Percentiles rank a stretch among this genome's conserved stretches.
Evolutionary conservation across 2,329 filamentous ascomycete genomes (phyloP).

Genomic region (Pseudogymnoascus sp.): DNA sequence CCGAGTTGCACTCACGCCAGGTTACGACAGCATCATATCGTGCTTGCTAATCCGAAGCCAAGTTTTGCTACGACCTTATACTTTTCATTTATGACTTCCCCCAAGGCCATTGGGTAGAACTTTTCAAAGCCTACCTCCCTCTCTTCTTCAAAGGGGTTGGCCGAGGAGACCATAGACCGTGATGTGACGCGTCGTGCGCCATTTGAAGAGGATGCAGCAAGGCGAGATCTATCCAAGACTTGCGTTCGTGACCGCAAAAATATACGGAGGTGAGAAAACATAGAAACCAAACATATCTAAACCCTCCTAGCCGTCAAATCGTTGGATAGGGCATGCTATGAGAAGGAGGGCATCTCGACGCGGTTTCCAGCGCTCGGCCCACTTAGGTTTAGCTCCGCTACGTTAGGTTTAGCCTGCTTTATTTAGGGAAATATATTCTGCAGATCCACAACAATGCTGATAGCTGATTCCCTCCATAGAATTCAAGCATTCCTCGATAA

Average conservation of each 20-base stretch:
- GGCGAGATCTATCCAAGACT: conserved; percentile 17
- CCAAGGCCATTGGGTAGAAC: conserved; percentile 20
- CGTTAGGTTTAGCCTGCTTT: neutral
- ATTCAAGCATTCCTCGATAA: too few species aligned
- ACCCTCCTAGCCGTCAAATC: neutral
- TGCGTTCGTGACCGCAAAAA: conserved; percentile 17
- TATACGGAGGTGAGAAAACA: conserved; percentile 18
- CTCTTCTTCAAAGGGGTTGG: conserved; percentile 20
- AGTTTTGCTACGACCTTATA: conserved; percentile 37
- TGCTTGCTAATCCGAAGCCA: conserved; percentile 34
- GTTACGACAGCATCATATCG: conserved; percentile 38
- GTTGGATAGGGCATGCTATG: neutral
- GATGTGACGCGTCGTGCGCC: conserved; percentile 14
- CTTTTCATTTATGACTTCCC: conserved; percentile 22
- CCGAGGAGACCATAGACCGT: conserved; percentile 13
- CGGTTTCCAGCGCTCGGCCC: neutral
- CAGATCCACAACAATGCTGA: neutral
- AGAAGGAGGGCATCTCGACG: neutral
- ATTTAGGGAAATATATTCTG: neutral
- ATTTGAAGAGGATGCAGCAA: conserved; percentile 16
- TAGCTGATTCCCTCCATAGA: neutral
- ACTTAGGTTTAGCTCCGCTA: neutral
- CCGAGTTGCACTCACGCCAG: conserved; percentile 20
- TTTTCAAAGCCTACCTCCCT: conserved; percentile 19
- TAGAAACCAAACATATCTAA: conserved; percentile 9